Conservation (phyloP, 805 yeast genomes). For the Candida easanensis region DNA sequence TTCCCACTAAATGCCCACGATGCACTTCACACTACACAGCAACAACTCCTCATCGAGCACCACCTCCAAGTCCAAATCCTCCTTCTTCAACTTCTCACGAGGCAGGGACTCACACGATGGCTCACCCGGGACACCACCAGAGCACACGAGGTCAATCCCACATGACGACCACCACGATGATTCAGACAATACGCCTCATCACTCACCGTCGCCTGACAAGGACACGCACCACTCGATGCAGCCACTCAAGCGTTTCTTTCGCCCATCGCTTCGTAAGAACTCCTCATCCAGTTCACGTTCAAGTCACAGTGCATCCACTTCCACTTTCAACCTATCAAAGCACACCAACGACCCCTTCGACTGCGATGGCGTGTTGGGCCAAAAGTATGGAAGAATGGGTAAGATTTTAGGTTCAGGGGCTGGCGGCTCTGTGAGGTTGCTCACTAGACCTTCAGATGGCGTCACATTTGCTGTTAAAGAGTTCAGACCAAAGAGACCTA, state of each 20-base stretch:
- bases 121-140: background rate
- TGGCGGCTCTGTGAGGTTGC: slow-evolving; percentile 79
- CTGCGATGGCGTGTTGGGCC: slow-evolving; percentile 49
- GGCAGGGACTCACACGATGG: background rate
- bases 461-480: slow-evolving; percentile 81
- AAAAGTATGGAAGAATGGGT: slow-evolving; percentile 71
- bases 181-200: background rate
- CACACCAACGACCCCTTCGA: slow-evolving; percentile 28
- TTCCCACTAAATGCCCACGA: background rate
- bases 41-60: slow-evolving; percentile 1
- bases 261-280: slow-evolving; percentile 21
- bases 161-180: background rate
- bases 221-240: slow-evolving; percentile 18
- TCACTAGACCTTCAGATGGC: slow-evolving; percentile 65
- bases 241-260: slow-evolving; percentile 26
- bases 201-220: slow-evolving; percentile 4
- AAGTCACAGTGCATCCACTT: slow-evolving; percentile 3
- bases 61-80: slow-evolving; percentile 1
- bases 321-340: slow-evolving; percentile 8
- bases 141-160: background rate
- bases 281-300: slow-evolving; percentile 11
- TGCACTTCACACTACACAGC: slow-evolving; percentile 12
- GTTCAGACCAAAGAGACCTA: slow-evolving; percentile 67
- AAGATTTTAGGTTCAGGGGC: slow-evolving; percentile 82
- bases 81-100: background rate